phyloP scores from a whole-genome alignment of 2,329 filamentous ascomycete genomes.

The Dryadomyces sulphureus region DNA sequence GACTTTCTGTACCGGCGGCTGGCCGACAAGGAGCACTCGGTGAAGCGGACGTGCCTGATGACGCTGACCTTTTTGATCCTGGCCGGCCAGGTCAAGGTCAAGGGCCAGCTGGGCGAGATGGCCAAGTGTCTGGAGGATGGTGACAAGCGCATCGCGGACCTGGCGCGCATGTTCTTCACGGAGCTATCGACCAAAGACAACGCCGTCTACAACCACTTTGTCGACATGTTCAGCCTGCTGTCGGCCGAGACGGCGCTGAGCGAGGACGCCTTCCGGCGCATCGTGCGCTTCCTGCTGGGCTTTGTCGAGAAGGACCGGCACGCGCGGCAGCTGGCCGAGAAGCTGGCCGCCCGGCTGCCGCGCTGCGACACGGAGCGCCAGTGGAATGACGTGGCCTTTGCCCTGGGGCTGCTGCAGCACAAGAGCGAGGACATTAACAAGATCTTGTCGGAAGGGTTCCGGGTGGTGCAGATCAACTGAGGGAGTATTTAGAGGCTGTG shows the following conservation, averaged over 20 bases:
- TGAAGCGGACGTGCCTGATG: constrained; percentile 97
- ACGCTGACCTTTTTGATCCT: constrained; percentile 94
- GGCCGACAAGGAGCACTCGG: constrained; percentile 73
- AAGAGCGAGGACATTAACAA: constrained; percentile 85
- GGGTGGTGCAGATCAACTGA: constrained; percentile 42
- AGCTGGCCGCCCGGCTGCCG: constrained; percentile 71
- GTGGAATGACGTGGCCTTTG: constrained; percentile 96
- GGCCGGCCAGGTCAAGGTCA: constrained; percentile 97
- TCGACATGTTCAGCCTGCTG: constrained; percentile 94
- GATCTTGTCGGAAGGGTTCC: constrained; percentile 60
- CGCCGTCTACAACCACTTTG: constrained; percentile 97
- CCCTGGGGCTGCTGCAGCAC: constrained; percentile 75
- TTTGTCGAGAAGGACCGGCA: constrained; percentile 99
- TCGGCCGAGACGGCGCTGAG: constrained; percentile 68
- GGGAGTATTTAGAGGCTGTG: neutral
- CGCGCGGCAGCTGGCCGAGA: constrained; percentile 83
- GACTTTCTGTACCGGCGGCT: constrained; percentile 92
- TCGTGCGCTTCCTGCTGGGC: constrained; percentile 82
- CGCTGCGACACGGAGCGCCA: constrained; percentile 86
- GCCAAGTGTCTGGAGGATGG: constrained; percentile 94
- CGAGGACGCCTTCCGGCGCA: constrained; percentile 72
- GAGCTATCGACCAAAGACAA: constrained; percentile 97
- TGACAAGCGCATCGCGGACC: constrained; percentile 86
- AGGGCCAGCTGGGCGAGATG: constrained; percentile 97
- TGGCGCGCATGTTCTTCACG: constrained; percentile 96